These are phyloP conservation scores for Tolypocladium guangdongense DNA, from an alignment of 2,329 filamentous ascomycete species.

Conservation along the genomic window DNA sequence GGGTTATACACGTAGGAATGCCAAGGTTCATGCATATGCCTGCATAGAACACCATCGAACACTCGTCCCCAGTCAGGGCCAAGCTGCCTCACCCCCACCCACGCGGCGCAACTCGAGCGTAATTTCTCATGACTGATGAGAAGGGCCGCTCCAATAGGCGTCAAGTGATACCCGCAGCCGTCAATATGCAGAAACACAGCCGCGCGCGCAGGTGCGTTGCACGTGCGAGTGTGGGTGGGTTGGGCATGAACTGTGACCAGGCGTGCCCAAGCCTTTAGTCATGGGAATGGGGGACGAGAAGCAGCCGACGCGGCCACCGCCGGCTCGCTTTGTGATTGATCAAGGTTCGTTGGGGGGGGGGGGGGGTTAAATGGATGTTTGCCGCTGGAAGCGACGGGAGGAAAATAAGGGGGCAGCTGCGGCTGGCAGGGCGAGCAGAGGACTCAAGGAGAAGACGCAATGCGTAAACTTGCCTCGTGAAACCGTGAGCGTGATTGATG, in stretches of 20 bases:
- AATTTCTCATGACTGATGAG: background rate
- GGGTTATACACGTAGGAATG: background rate
- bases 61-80: background rate
- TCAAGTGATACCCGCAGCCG: background rate
- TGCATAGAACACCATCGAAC: background rate
- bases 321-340: background rate
- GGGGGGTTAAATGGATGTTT: background rate
- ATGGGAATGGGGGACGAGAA: background rate
- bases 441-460: background rate
- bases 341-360: background rate
- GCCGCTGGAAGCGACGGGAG: background rate
- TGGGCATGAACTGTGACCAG: background rate
- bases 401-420: background rate
- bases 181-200: too few species aligned
- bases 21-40: background rate
- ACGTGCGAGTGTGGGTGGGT: background rate
- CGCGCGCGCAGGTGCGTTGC: background rate
- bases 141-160: background rate
- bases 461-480: background rate
- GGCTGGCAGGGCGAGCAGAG: background rate
- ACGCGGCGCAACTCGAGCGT: background rate
- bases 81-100: background rate
- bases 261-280: background rate
- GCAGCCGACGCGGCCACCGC: background rate
- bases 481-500: background rate